Evolutionary conservation across 225 moss, liverwort and hornwort genomes (phyloP).

Genomic region (Anthoceros angustus): DNA sequence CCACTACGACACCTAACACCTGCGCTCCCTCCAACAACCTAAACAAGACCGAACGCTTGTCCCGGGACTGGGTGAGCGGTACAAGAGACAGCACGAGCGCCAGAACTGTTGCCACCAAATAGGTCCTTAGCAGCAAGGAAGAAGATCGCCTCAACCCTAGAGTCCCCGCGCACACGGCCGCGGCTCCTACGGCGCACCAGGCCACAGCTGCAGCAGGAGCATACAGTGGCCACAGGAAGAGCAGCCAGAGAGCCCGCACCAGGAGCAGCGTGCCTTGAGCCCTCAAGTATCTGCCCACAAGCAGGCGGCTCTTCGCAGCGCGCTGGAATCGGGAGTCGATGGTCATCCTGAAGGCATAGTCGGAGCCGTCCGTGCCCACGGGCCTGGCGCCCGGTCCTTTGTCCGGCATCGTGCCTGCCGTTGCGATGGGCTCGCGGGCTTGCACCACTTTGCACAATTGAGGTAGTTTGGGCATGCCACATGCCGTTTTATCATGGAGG

Average conservation of each 20-base stretch:
- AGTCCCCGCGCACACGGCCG: constrained; percentile 68
- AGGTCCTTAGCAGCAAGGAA: not conserved
- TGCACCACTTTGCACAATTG: too few relatives aligned
- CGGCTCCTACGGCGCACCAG: constrained; percentile 66
- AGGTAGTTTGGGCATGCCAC: too few relatives aligned
- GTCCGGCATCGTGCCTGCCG: too few relatives aligned
- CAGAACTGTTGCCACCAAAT: not conserved
- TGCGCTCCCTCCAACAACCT: not conserved
- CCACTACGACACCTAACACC: not conserved
- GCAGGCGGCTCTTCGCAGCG: constrained; percentile 59
- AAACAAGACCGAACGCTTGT: not conserved
- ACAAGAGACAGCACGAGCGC: not conserved
- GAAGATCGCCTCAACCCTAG: constrained; percentile 28
- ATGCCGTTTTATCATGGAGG: too few relatives aligned
- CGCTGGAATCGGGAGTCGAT: constrained; percentile 78
- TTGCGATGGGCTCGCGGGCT: too few relatives aligned
- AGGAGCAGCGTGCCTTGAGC: constrained; percentile 32
- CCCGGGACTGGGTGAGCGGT: not conserved
- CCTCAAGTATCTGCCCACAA: constrained; percentile 65
- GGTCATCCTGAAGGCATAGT: constrained; percentile 80
- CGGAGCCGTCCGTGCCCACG: constrained; percentile 78
- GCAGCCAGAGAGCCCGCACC: not conserved
- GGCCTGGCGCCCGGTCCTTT: constrained; percentile 33
- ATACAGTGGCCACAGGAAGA: constrained; percentile 28
- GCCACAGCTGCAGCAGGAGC: constrained; percentile 64